These are phyloP conservation scores for Ophiocordyceps camponoti-rufipedis DNA, from an alignment of 2,329 filamentous ascomycete genomes.

Conservation along the genomic window DNA sequence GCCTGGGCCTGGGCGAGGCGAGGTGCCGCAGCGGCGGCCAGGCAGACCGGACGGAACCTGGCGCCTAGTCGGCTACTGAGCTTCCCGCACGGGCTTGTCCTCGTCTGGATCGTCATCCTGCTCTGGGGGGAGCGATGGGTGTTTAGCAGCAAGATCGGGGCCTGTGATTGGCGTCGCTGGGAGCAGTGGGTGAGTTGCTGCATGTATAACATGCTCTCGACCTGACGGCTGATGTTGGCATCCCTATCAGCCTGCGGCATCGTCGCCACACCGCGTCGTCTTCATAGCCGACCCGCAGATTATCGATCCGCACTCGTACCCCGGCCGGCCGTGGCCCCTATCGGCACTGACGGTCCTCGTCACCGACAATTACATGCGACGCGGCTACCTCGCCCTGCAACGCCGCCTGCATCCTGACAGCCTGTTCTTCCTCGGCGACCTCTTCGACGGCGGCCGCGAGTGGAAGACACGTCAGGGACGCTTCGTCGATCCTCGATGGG, in stretches of 20 bases:
- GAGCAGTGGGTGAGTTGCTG: conserved; percentile 62
- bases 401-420: conserved; percentile 64
- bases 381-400: conserved; percentile 67
- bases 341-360: conserved; percentile 36
- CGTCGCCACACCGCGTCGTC: conserved; percentile 66
- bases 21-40: conserved; percentile 11
- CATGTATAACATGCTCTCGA: too few species aligned
- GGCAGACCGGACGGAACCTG: conserved; percentile 19
- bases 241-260: conserved; percentile 45
- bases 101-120: conserved; percentile 58
- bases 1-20: conserved; percentile 22
- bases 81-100: conserved; percentile 48
- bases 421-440: conserved; percentile 77
- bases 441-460: conserved; percentile 91
- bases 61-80: conserved; percentile 33
- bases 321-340: conserved; percentile 50
- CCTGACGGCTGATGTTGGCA: too few species aligned
- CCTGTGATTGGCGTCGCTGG: conserved; percentile 74
- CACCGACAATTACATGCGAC: conserved; percentile 78
- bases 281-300: conserved; percentile 84
- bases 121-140: conserved; percentile 73
- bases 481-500: conserved; percentile 42
- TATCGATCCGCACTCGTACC: conserved; percentile 89
- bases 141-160: conserved; percentile 51
- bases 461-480: conserved; percentile 58